Evolutionary conservation across 2,329 filamentous ascomycete species (phyloP).

Genomic region (Penicillium psychrosexuale): DNA sequence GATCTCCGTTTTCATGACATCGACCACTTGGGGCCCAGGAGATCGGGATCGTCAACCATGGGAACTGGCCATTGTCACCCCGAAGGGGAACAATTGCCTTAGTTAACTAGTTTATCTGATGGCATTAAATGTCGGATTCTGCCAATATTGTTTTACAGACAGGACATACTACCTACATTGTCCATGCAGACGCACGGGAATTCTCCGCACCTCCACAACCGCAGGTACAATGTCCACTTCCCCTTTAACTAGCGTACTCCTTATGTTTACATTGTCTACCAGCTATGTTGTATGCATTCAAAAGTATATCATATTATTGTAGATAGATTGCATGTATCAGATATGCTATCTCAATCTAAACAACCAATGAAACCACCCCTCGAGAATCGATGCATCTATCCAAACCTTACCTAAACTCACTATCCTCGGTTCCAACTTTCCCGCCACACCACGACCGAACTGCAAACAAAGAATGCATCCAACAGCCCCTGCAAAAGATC

Average conservation of each 20-base stretch:
- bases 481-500: slow-evolving; percentile 3
- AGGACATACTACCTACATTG: slow-evolving; percentile 6
- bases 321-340: background rate
- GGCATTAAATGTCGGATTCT: background rate
- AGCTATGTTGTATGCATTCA: no score
- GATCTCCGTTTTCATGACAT: slow-evolving; percentile 20
- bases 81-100: slow-evolving; percentile 8
- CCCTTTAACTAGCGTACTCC: background rate
- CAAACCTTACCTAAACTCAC: slow-evolving; percentile 6
- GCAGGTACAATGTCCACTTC: background rate
- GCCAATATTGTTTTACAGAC: background rate
- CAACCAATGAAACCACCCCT: background rate
- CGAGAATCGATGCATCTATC: background rate
- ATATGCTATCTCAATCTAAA: background rate
- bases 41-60: slow-evolving; percentile 16
- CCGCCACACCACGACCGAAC: background rate
- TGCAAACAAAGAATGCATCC: slow-evolving; percentile 3
- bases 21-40: slow-evolving; percentile 10
- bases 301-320: no score
- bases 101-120: slow-evolving; percentile 13
- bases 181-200: slow-evolving; percentile 9
- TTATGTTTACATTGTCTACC: background rate
- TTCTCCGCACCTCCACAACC: slow-evolving; percentile 23
- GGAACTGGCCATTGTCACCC: slow-evolving; percentile 13
- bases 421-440: background rate